phyloP scores from a whole-genome alignment of 2,329 filamentous ascomycete genomes.

The Cryphonectria naterciae region DNA sequence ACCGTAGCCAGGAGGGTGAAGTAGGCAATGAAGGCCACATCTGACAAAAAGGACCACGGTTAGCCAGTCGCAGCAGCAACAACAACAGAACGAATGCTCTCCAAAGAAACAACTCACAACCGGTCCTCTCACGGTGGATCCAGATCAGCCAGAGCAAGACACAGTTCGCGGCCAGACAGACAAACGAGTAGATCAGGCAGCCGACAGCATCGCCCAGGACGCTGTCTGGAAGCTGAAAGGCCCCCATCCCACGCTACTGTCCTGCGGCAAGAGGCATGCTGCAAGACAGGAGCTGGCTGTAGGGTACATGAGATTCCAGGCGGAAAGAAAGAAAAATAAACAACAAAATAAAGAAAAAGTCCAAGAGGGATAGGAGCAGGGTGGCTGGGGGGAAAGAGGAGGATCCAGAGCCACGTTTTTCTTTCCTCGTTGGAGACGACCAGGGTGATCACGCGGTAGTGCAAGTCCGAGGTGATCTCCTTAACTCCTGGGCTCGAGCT shows the following conservation, averaged over 20 bases:
- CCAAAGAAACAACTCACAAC: constrained; percentile 9
- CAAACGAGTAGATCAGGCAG: constrained; percentile 20
- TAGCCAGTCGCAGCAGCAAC: background rate
- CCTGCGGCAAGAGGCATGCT: constrained; percentile 8
- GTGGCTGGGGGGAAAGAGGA: background rate
- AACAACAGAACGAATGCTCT: background rate
- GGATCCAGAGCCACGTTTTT: constrained; percentile 1
- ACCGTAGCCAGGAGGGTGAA: constrained; percentile 25
- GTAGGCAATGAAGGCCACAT: constrained; percentile 28
- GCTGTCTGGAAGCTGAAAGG: constrained; percentile 30
- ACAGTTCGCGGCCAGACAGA: constrained; percentile 22
- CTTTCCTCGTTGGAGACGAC: background rate
- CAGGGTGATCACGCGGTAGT: background rate
- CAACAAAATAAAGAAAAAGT: background rate
- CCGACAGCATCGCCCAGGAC: constrained; percentile 26
- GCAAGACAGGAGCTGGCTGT: background rate
- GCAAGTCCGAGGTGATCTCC: background rate
- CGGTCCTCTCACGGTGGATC: constrained; percentile 24
- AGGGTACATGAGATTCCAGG: background rate
- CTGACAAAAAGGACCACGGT: background rate
- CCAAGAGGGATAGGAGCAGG: background rate
- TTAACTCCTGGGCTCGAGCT: background rate
- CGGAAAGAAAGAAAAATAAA: too few species aligned
- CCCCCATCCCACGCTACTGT: constrained; percentile 27
- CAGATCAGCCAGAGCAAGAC: constrained; percentile 26